Evolutionary conservation across 2,329 filamentous ascomycete genomes (phyloP).

Genomic region (Lasiodiplodia sp.): DNA sequence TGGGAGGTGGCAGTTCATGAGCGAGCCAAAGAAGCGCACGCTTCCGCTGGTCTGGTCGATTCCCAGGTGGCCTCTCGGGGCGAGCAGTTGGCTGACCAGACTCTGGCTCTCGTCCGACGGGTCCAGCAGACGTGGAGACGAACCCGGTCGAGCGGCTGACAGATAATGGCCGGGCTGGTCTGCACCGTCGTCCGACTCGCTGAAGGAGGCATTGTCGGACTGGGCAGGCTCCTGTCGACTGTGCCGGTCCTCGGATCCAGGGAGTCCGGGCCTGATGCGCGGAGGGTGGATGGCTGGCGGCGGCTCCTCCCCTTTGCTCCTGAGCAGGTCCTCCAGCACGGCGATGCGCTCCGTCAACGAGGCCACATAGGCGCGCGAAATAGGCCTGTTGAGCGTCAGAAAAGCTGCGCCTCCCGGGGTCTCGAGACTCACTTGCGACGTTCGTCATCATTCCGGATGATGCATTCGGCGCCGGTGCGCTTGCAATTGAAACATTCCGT

Average conservation of each 20-base stretch:
- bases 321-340: conserved; percentile 60
- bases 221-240: conserved; percentile 34
- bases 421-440: conserved; percentile 56
- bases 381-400: conserved; percentile 51
- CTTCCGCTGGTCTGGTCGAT: conserved; percentile 61
- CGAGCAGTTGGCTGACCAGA: conserved; percentile 58
- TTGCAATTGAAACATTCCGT: conserved; percentile 62
- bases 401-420: not conserved
- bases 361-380: conserved; percentile 66
- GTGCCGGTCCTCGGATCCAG: conserved; percentile 41
- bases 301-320: conserved; percentile 57
- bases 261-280: conserved; percentile 52
- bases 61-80: conserved; percentile 58
- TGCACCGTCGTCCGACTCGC: conserved; percentile 35
- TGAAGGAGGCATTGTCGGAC: conserved; percentile 38
- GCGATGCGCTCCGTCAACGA: conserved; percentile 63
- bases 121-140: conserved; percentile 42
- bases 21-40: conserved; percentile 62
- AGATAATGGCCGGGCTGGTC: conserved; percentile 11
- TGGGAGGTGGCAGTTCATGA: conserved; percentile 62
- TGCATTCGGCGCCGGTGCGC: conserved; percentile 58
- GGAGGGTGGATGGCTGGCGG: conserved; percentile 62
- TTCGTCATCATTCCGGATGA: conserved; percentile 67
- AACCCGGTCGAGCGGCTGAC: conserved; percentile 34
- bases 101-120: conserved; percentile 39